phyloP scores from a whole-genome alignment of 2,329 filamentous ascomycete species.

The Microdochium bolleyi region DNA sequence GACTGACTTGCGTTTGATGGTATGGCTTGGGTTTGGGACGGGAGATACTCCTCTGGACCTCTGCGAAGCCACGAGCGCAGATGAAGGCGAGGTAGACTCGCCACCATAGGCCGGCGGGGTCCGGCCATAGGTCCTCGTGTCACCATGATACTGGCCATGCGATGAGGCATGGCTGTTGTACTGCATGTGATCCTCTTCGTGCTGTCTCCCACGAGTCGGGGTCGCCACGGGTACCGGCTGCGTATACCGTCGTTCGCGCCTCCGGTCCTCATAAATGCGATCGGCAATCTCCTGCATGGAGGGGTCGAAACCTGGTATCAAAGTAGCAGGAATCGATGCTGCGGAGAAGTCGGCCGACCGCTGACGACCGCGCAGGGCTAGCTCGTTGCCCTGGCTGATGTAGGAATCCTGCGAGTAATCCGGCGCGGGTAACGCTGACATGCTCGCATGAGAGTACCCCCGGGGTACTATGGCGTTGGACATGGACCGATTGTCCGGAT shows the following conservation, averaged over 20 bases:
- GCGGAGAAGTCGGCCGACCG: background rate
- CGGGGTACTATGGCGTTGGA: slow-evolving; percentile 21
- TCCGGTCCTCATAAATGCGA: slow-evolving; percentile 47
- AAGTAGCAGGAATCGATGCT: slow-evolving; percentile 42
- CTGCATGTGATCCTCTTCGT: slow-evolving; percentile 20
- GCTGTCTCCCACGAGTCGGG: slow-evolving; percentile 30
- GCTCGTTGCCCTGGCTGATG: slow-evolving; percentile 9
- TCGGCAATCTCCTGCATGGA: slow-evolving; percentile 47
- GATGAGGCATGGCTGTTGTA: slow-evolving; percentile 14
- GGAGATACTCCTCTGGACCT: slow-evolving; percentile 24
- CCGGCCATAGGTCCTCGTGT: slow-evolving; percentile 20
- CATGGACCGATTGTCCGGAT: slow-evolving; percentile 15
- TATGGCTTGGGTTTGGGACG: slow-evolving; percentile 38
- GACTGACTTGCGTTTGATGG: slow-evolving; percentile 63
- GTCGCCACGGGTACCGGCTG: slow-evolving; percentile 26
- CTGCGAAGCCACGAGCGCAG: background rate
- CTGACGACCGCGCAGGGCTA: background rate
- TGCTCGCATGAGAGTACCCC: slow-evolving; percentile 12
- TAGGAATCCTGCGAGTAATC: slow-evolving; percentile 9
- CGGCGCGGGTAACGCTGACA: slow-evolving; percentile 1
- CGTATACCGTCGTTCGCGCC: slow-evolving; percentile 36
- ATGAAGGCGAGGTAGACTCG: slow-evolving; percentile 11
- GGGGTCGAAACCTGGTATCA: slow-evolving; percentile 55
- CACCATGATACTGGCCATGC: slow-evolving; percentile 9
- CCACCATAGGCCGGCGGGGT: slow-evolving; percentile 22